Evolutionary conservation across 1,284 basidiomycete species (phyloP), one percentile per base, ranked within the genome.

Genomic region (Sanghuangporus sanghuang): DNA sequence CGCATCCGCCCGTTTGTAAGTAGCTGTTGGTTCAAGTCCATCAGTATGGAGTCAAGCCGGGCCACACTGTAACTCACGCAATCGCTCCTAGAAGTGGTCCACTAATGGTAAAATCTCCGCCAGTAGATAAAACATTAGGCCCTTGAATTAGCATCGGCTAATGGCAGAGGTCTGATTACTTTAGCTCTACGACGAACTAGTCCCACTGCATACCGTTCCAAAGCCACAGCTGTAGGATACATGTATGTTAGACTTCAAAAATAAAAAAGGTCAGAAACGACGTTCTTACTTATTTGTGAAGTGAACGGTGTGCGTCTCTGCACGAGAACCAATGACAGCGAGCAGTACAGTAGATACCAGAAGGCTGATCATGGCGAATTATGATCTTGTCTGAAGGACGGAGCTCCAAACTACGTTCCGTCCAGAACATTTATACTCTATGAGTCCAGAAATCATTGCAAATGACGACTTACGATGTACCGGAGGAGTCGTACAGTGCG

Each of bases 61-160:
- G 27, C 27, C 27, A 50, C 7, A 21, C 57, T 36, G 18, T n/a
- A n/a, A 62, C 59, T 18, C 59, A 66, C 64, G 65, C 66, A 39
- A 68, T 68, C 2, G 67, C 68, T 9, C 60, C 53, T 23, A 54
- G 57, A 23, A 68, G 59, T 12, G 69, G 67, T 1, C 65, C 67
- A 23, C 62, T 63, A 36, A 61, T 63, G 35, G 65, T 66, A 49
- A 64, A 67, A 18, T 59, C 53, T 1, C 56, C 62, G 8, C 69
- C 67, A 6, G 67, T 68, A 16, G 68, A 68, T 16, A 70, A 56
- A 50, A 67, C 66, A 21, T 66, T 57, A 6, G 67, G 62, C 32
- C 62, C 65, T 61, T 67, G 65, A 49, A 68, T 69, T 42, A 70
- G 59, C 44, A 46, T 64, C 21, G 69, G 69, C 65, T 68, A 38